phyloP scores from a whole-genome alignment of 2,329 filamentous ascomycete species.

The Neopestalotiopsis sp. region DNA sequence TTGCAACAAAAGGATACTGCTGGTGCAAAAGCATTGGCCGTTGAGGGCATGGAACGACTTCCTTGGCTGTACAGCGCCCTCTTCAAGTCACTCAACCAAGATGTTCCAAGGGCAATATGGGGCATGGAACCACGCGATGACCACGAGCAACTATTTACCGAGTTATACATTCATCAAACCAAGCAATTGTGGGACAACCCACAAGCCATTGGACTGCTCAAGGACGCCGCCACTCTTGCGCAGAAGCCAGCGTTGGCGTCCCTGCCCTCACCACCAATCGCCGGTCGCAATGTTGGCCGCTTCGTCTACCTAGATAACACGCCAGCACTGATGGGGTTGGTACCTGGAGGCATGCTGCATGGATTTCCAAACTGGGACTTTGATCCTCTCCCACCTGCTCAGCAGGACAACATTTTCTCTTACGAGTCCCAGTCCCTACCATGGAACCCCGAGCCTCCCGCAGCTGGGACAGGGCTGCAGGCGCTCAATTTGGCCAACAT shows the following conservation, averaged over 20 bases:
- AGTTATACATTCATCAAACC: constrained; percentile 76
- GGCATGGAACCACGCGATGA: constrained; percentile 71
- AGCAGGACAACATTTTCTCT: constrained; percentile 59
- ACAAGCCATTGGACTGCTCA: constrained; percentile 70
- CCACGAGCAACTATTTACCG: constrained; percentile 71
- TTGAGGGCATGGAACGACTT: constrained; percentile 70
- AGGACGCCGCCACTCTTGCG: constrained; percentile 68
- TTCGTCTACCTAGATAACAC: constrained; percentile 82
- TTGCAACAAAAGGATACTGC: constrained; percentile 71
- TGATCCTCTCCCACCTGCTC: constrained; percentile 78
- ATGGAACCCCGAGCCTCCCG: constrained; percentile 41
- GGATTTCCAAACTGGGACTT: constrained; percentile 74
- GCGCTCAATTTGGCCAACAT: constrained; percentile 20
- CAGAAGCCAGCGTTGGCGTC: constrained; percentile 46
- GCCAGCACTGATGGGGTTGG: constrained; percentile 70
- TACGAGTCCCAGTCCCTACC: constrained; percentile 47
- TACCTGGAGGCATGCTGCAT: constrained; percentile 70
- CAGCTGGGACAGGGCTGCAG: constrained; percentile 13
- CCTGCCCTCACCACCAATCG: constrained; percentile 44
- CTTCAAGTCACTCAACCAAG: constrained; percentile 80
- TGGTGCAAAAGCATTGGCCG: constrained; percentile 69
- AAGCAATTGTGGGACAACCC: constrained; percentile 89
- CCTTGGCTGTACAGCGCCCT: constrained; percentile 87
- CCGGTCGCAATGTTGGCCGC: constrained; percentile 64
- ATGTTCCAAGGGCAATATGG: constrained; percentile 83